Base-by-base conservation (phyloP, 1,284 basidiomycete species). In the Cryptococcus floricola region DNA sequence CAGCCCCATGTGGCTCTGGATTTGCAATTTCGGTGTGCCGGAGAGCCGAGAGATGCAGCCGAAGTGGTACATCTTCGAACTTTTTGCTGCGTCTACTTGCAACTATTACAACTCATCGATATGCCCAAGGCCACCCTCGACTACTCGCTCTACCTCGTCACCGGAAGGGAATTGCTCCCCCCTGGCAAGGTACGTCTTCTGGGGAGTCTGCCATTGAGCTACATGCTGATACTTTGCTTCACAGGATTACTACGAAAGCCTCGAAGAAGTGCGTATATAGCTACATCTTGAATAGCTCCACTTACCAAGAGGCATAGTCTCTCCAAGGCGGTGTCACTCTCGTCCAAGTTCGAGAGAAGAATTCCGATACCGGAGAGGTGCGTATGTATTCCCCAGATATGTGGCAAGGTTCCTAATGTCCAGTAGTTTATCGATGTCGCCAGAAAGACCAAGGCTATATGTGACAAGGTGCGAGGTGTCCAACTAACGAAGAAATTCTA, bases 331-430 rank as follows among this genome's bases (percentile, higher is more conserved):
- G 92, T 13, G 92, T 96, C 0, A 92, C 90, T 0, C 70, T 95
- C 38, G 90, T 96, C 0, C 94, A 97, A 75, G 81, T 95, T 13
- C 81, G 92, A 46, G 92, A 95, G 77, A 96, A 96, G 75, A 77
- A 82, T 8, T 75, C 82, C 0, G 89, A 91, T 60, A 92, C 90
- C 0, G 81, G 82, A 27, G 88, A 92, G 76, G 89, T 87, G 50
- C 50, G 78, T 76, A 57, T 38, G n/a, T 39, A 7, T 37, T 19
- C 18, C 14, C 8, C 19, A 7, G 10, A 25, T 34, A 27, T 23
- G 12, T 38, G 9, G n/a, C 34, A 46, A 14, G 31, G 12, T 50
- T n/a, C 8, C 14, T 18, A 2, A 12, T 67, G n/a, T 13, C 52
- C 25, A 10, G 49, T 59, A 91, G 86, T 95, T 97, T 70, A 81